Evolutionary conservation across 2,329 filamentous ascomycete species (phyloP), one percentile per base, ranked within the genome.

Genomic region (Alternaria metachromatica): DNA sequence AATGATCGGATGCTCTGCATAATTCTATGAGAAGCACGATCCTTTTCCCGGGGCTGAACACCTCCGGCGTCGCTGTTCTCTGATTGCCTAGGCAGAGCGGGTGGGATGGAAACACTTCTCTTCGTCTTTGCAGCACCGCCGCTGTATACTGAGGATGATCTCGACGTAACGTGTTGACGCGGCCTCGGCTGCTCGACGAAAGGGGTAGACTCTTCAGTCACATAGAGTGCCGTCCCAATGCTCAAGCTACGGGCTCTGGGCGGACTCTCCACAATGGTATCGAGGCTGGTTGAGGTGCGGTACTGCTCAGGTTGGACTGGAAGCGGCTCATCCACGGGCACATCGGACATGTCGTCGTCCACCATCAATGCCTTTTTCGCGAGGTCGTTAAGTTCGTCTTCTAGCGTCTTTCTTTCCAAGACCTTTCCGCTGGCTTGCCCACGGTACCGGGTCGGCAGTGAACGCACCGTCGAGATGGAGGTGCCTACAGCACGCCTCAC

Each of bases 121-220:
- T 20, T 50, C 5, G 26, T 11, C 20, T 23, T 50, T 37, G 20
- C 30, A 23, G 13, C 18, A 23, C 23, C 2, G 20, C 37, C 49
- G 30, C 49, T 53, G 49, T 53, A 53, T 41, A 25, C 49, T 37
- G 49, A 53, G 20, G 49, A 53, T 23, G 49, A 53, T 10, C 30
- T 2, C 13, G 13, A 21, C 13, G 15, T 37, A 37, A 33, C 20
- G 30, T 20, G 2, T 15, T 13, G 30, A 15, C 13, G 28, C 2
- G 30, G 20, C 2, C 30, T 21, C 28, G 30, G 5, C 30, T 25
- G 49, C 4, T 53, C 13, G 30, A 25, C 49, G n/a, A 41, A 18
- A 21, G 49, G 49, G 30, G 33, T 23, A 41, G 0, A 25, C 12
- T 53, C 30, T 53, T 20, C 20, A 9, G 28, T n/a, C 20, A 21